Base-by-base conservation (phyloP, 345 rosid species). In the Salix exigua region DNA sequence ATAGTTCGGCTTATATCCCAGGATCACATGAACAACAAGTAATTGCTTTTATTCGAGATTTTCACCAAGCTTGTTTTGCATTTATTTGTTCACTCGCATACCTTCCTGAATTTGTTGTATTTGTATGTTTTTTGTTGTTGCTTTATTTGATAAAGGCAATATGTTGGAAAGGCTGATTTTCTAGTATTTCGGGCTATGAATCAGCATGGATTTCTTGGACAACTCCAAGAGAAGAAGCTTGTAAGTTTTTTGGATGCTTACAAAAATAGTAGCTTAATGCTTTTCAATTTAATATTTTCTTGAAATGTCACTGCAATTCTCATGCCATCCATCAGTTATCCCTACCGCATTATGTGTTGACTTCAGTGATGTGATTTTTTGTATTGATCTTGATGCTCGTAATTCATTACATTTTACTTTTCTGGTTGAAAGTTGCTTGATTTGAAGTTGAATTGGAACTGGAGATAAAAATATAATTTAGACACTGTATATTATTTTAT, bases 1-100 rank as follows among this genome's bases (percentile, higher is more conserved):
- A 93, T 96, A 68, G 99, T 90, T 79, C 97, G 97, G 66, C 94
- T 96, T 76, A 93, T 96, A 81, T 92, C 98, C 46, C 97, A 92
- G 82, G 99, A 96, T 80, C 97, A 92, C 87, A 92, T 94, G 99
- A 96, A 92, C 86, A 96, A 96, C 90, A 91, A 94, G 98, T 96
- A 91, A 77, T 73, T 51, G 75, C 66, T 19, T 38, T 63, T 78
- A 12, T 40, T 79, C 37, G 77, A 76, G 75, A 58, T 16, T 44
- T 74, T 80, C 55, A 60, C 12, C 17, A 68, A 78, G 28, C 73
- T 79, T 70, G 26, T 46, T 33, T 73, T 69, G 60, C 51, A 21
- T 74, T 65, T 53, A 23, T 37, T 67, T 78, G 53, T 40, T 69
- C 44, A 55, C 51, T 35, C 70, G n/a, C n/a, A 7, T 67, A 42